phyloP scores from a whole-genome alignment of 2,329 filamentous ascomycete species.

The Paecilomyces dactylethromorphus region DNA sequence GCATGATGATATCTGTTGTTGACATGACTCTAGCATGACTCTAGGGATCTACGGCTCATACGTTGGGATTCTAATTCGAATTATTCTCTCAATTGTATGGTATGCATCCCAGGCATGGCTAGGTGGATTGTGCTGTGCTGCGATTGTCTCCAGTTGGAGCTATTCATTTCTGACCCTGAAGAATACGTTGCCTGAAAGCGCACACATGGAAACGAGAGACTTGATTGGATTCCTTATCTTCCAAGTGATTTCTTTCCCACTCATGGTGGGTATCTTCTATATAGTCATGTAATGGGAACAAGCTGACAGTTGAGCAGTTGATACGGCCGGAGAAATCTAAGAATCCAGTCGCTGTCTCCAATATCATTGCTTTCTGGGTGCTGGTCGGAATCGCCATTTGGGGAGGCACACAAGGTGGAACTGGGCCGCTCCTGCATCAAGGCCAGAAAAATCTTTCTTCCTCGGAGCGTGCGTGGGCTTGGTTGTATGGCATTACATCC shows the following conservation, averaged over 20 bases:
- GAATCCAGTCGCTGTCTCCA: constrained; percentile 4
- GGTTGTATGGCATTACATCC: constrained; percentile 21
- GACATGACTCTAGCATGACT: background rate
- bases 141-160: background rate
- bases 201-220: background rate
- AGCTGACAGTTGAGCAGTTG: background rate
- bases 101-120: background rate
- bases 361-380: constrained; percentile 3
- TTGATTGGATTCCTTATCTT: background rate
- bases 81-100: constrained; percentile 4
- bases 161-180: background rate
- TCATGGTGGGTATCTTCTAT: background rate
- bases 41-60: background rate
- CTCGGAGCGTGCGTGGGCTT: constrained; percentile 12
- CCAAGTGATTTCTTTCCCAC: background rate
- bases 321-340: constrained; percentile 6
- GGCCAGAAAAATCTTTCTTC: background rate
- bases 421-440: background rate
- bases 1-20: background rate
- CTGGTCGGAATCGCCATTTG: constrained; percentile 3
- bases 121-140: background rate
- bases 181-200: background rate
- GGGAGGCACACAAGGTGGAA: background rate
- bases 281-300: background rate
- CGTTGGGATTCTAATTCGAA: background rate